Conservation (phyloP, 805 yeast species). For the Wickerhamomyces strasburgensis region DNA sequence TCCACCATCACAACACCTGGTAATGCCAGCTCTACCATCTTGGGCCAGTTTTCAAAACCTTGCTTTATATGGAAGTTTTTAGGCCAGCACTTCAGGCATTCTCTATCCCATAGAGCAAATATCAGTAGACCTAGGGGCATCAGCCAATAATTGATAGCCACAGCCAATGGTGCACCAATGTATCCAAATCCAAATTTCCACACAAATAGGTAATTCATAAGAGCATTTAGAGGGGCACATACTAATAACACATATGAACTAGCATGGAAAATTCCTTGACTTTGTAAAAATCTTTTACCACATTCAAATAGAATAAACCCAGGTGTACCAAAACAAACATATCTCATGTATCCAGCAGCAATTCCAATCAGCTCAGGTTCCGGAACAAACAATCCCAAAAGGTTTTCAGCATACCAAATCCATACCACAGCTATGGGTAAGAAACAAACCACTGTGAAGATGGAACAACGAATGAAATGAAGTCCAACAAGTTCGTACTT, state of each 20-base stretch:
- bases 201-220: conserved; percentile 66
- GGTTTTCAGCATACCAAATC: conserved; percentile 15
- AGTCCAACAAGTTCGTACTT: conserved; percentile 65
- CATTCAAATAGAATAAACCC: conserved; percentile 75
- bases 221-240: conserved; percentile 66
- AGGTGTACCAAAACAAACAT: conserved; percentile 66
- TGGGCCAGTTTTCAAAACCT: conserved; percentile 47
- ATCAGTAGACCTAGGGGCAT: conserved; percentile 35
- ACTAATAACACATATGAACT: conserved; percentile 62
- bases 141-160: conserved; percentile 66
- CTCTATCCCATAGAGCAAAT: conserved; percentile 38
- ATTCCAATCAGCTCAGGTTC: conserved; percentile 18
- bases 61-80: conserved; percentile 29
- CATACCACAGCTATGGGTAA: conserved; percentile 22
- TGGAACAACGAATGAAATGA: conserved; percentile 65
- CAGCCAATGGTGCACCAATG: conserved; percentile 79
- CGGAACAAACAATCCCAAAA: conserved; percentile 19
- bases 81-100: conserved; percentile 59
- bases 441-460: conserved; percentile 24
- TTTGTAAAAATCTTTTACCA: conserved; percentile 78
- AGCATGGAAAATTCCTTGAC: conserved; percentile 84
- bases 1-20: conserved; percentile 74
- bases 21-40: conserved; percentile 50
- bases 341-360: conserved; percentile 52
- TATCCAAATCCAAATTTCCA: conserved; percentile 79